These are phyloP conservation scores for Paraphoma sp. DNA, from an alignment of 2,329 filamentous ascomycete species.

Conservation along the genomic window DNA sequence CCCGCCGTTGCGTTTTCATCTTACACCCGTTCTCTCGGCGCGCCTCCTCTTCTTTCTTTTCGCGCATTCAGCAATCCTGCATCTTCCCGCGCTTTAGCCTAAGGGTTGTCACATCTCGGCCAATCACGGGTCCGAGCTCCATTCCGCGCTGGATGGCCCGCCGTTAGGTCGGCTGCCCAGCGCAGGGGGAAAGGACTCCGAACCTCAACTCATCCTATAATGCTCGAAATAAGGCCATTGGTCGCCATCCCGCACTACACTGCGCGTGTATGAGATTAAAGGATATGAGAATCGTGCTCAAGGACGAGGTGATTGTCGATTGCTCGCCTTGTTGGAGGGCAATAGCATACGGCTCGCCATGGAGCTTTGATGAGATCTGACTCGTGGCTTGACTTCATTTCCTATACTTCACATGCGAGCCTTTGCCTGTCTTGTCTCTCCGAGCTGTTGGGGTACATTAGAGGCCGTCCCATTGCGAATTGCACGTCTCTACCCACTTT, in stretches of 20 bases:
- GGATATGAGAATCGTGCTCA: slow-evolving; percentile 28
- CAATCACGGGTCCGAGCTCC: slow-evolving; percentile 24
- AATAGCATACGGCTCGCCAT: slow-evolving; percentile 25
- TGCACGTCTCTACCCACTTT: background rate
- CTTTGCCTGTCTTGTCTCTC: background rate
- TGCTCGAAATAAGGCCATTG: slow-evolving; percentile 18
- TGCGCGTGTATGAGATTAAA: slow-evolving; percentile 39
- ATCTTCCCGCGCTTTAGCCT: slow-evolving; percentile 26
- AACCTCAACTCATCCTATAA: slow-evolving; percentile 40
- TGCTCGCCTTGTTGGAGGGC: slow-evolving; percentile 17
- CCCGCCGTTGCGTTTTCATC: slow-evolving; percentile 6
- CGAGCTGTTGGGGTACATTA: background rate
- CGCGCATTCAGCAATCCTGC: background rate
- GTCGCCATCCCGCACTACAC: slow-evolving; percentile 17
- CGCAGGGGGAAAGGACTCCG: slow-evolving; percentile 18
- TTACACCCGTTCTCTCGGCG: slow-evolving; percentile 6
- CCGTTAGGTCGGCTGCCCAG: slow-evolving; percentile 24
- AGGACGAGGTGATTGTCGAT: slow-evolving; percentile 13
- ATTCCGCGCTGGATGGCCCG: slow-evolving; percentile 25
- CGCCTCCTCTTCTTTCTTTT: slow-evolving; percentile 1
- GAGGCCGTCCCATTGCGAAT: background rate
- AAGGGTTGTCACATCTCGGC: slow-evolving; percentile 28
- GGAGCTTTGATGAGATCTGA: slow-evolving; percentile 39
- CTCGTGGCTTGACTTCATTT: slow-evolving; percentile 45
- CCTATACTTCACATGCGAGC: slow-evolving; percentile 20